Base-by-base conservation (phyloP, 1,284 basidiomycete species). In the Sphagnurus paluster region DNA sequence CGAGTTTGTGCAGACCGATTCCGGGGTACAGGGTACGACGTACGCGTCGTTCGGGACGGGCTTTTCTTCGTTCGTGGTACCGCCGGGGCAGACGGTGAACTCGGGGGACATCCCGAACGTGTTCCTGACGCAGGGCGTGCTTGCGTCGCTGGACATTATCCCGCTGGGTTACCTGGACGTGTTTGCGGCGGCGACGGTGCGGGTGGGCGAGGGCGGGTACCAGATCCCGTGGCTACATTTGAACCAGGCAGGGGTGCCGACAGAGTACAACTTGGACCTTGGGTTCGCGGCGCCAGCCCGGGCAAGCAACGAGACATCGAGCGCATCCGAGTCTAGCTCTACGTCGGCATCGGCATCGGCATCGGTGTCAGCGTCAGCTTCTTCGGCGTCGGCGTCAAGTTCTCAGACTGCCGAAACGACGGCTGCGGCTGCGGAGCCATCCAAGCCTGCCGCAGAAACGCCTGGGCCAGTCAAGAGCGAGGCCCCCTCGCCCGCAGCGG, bases 1-100 rank as follows among this genome's bases (percentile, higher is more conserved):
- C 49, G 67, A 73, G 39, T 78, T 75, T 49, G 70, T 80, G 0
- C 84, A 86, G 56, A 68, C 74, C 8, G 80, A 85, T 54, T 66
- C 71, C 1, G 69, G 75, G 1, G 64, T 83, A 3, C 61, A 78
- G 30, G 79, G 79, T 4, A 58, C 66, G 32, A 73, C 68, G 1
- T 87, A 73, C 52, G 81, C 84, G 2, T 73, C 74, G 50, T 84
- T 87, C 58, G 68, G 69, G 19, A 73, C 78, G 48, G 35, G 67
- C 1, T 84, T 85, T 61, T 63, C 67, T 20, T 68, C 59, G 52
- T 83, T 83, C 48, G 67, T 79, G 30, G 65, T 87, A 17, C 81
- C 82, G 0, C 68, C 82, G 0, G 72, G 75, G 13, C 61, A 75
- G 46, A 80, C 77, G 0, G 76, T 74, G 36, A 83, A 82, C 56